Percentiles rank a stretch among this genome's conserved stretches.
phyloP scores from a whole-genome alignment of 352 stramenopile genomes.

The Phytophthora rubi region DNA sequence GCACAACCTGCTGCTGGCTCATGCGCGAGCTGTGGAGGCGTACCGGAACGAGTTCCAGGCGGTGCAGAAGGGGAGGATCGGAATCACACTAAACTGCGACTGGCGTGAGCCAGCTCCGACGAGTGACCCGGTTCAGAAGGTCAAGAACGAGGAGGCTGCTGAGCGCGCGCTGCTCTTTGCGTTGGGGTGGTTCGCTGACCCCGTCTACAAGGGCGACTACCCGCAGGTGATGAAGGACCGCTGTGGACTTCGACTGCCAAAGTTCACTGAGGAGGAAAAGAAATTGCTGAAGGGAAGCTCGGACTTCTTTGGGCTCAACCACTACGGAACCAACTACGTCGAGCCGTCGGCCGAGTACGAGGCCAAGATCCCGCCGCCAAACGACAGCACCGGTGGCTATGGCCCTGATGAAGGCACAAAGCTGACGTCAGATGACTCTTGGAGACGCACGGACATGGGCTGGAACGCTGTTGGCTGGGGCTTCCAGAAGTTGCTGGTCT shows the following conservation, averaged over 20 bases:
- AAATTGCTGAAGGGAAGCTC: slow-evolving; percentile 78
- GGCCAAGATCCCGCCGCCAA: slow-evolving; percentile 39
- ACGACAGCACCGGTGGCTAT: slow-evolving; percentile 40
- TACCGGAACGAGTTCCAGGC: slow-evolving; percentile 85
- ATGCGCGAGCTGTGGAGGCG: slow-evolving; percentile 81
- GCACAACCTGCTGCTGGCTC: slow-evolving; percentile 91
- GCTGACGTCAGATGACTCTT: slow-evolving; percentile 49
- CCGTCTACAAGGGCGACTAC: slow-evolving; percentile 94
- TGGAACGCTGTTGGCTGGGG: slow-evolving; percentile 83
- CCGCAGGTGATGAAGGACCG: slow-evolving; percentile 90
- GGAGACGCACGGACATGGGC: slow-evolving; percentile 85
- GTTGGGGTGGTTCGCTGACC: slow-evolving; percentile 93
- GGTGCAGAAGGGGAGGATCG: slow-evolving; percentile 80
- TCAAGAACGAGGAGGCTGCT: slow-evolving; percentile 66
- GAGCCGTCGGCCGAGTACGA: slow-evolving; percentile 55
- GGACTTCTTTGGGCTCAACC: slow-evolving; percentile 97
- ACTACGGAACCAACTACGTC: slow-evolving; percentile 85
- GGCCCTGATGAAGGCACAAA: slow-evolving; percentile 51
- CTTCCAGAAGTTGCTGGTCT: slow-evolving; percentile 89
- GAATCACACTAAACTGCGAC: slow-evolving; percentile 92
- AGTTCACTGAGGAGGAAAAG: slow-evolving; percentile 89
- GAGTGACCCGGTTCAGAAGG: slow-evolving; percentile 54
- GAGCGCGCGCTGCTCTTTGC: slow-evolving; percentile 87
- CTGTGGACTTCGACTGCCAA: slow-evolving; percentile 82
- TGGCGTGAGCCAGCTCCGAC: slow-evolving; percentile 83